Base-by-base conservation (phyloP, 2,329 filamentous ascomycete species). In the Pestalotiopsis sp. region DNA sequence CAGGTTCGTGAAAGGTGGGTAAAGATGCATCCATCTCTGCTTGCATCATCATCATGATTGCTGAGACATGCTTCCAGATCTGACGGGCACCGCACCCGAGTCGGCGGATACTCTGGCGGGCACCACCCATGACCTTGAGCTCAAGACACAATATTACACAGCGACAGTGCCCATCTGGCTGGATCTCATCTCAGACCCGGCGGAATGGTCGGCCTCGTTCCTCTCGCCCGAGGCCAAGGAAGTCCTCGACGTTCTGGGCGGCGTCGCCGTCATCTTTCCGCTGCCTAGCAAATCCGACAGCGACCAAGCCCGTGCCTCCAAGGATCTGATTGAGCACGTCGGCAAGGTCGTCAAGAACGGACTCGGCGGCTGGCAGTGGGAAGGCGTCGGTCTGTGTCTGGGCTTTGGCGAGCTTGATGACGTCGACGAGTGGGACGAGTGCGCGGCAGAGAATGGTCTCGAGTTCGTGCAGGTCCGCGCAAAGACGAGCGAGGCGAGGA, bases 111-210 rank as follows among this genome's bases (percentile, higher is more conserved):
- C 83, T 2, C 80, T 90, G 39, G 89, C 90, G 1, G 90, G 90
- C 31, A 85, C 84, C 41, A 89, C 89, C 17, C 90, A 91, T 73
- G 77, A 80, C 58, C 83, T 90, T 39, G 69, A 79, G 9, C 79
- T 92, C 67, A 82, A 83, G 70, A 92, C 89, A 23, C 74, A 81
- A 14, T 92, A 92, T 81, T 92, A 92, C 81, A 83, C 79, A 27
- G 84, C 88, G 66, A 82, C 82, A 0, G 82, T 92, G 3, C 89
- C 90, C 58, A 82, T 92, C 72, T 92, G 90, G 90, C 82, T 92
- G n/a, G 90, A 92, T 74, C 82, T 90, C 60, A 82, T 90, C 68
- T 74, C 82, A 5, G 80, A 82, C 4, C 82, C 86, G 0, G 67
- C 75, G 2, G 84, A 87, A 45, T 92, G 90, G 90, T 81, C 87